phyloP scores from a whole-genome alignment of 2,329 filamentous ascomycete genomes.

The Trichoderma semiorbis region DNA sequence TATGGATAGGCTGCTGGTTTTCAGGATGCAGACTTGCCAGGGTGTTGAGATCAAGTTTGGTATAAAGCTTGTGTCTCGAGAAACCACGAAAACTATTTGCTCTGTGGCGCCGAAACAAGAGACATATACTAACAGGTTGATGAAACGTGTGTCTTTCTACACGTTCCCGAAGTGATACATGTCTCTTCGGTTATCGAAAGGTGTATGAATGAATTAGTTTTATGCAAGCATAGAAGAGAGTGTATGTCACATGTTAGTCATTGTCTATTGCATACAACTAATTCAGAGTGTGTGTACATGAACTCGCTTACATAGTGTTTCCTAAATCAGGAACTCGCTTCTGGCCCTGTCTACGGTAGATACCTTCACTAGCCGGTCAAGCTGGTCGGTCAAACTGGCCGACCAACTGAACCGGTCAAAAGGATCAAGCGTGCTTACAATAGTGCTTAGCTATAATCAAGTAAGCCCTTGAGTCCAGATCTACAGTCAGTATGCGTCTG shows the following conservation, averaged over 20 bases:
- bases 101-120: neutral
- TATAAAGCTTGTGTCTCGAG: neutral
- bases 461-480: neutral
- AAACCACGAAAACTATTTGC: neutral
- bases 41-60: neutral
- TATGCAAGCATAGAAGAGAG: neutral
- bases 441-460: neutral
- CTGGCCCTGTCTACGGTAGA: neutral
- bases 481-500: neutral
- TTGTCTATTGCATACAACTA: neutral
- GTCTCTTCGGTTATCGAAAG: neutral
- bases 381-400: neutral
- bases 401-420: neutral
- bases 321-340: neutral
- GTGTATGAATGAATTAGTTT: neutral
- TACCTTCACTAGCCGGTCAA: neutral
- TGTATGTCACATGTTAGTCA: neutral
- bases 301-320: neutral
- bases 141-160: neutral
- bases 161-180: neutral
- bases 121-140: neutral
- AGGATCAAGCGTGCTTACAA: neutral
- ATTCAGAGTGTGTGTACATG: neutral
- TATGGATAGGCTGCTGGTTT: too few relatives aligned
- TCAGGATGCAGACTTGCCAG: neutral